Evolutionary conservation across 1,284 basidiomycete genomes (phyloP).

Genomic region (Ganoderma lucidum): DNA sequence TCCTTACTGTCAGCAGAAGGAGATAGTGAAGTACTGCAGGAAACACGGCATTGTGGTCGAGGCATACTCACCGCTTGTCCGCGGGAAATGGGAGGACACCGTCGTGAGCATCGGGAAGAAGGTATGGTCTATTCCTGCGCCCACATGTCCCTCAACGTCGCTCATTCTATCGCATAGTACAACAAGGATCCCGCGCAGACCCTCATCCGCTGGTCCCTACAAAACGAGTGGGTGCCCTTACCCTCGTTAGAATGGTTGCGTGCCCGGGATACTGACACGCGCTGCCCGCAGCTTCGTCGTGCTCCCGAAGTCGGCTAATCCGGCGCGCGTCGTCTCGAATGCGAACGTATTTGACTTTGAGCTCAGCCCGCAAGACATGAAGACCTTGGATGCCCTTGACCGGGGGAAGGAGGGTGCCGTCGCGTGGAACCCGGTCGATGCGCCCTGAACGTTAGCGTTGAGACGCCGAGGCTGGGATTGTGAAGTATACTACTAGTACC

Average conservation of each 20-base stretch:
- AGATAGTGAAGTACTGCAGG: slow-evolving; percentile 81
- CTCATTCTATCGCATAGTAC: slow-evolving; percentile 42
- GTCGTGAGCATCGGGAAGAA: slow-evolving; percentile 54
- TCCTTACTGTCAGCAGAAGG: slow-evolving; percentile 84
- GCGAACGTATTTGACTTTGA: slow-evolving; percentile 61
- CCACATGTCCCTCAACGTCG: neutral
- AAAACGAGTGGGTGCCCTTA: slow-evolving; percentile 47
- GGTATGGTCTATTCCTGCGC: slow-evolving; percentile 14
- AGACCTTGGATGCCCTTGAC: slow-evolving; percentile 53
- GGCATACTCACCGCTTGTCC: slow-evolving; percentile 64
- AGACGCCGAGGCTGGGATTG: too few species aligned
- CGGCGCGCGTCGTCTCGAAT: slow-evolving; percentile 58
- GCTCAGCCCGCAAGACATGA: slow-evolving; percentile 56
- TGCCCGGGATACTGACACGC: neutral
- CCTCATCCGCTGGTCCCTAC: slow-evolving; percentile 74
- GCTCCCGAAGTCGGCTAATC: slow-evolving; percentile 60
- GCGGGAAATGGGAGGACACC: slow-evolving; percentile 51
- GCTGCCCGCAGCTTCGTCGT: slow-evolving; percentile 48
- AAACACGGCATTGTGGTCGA: slow-evolving; percentile 75
- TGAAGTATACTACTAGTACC: neutral
- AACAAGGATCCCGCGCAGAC: slow-evolving; percentile 65
- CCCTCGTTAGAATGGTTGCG: neutral
- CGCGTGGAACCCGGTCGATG: slow-evolving; percentile 58
- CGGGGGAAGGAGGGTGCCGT: slow-evolving; percentile 52
- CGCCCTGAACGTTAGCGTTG: slow-evolving; percentile 2